phyloP scores from a whole-genome alignment of 495 filamentous ascomycete species.

The Elasticomyces elasticus region DNA sequence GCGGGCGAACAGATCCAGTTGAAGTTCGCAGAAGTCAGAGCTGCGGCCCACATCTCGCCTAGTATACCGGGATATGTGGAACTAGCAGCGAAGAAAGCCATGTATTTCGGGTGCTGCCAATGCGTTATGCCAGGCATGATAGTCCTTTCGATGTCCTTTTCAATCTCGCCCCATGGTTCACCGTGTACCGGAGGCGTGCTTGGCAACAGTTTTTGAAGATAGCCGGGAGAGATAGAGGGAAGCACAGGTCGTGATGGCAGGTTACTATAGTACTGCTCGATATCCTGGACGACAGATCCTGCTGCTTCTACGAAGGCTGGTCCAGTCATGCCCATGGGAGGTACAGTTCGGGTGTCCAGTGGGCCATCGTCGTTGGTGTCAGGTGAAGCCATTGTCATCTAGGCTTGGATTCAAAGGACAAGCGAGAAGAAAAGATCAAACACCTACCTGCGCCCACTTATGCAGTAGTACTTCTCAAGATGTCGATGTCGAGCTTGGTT shows the following conservation, averaged over 20 bases:
- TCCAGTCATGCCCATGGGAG: conserved; percentile 56
- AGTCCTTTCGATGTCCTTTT: conserved; percentile 72
- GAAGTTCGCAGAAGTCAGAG: conserved; percentile 84
- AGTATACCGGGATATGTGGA: conserved; percentile 80
- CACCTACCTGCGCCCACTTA: not conserved
- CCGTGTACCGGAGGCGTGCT: conserved; percentile 58
- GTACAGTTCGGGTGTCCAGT: conserved; percentile 1
- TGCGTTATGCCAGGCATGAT: conserved; percentile 94
- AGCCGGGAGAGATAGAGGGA: conserved; percentile 74
- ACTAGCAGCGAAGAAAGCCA: conserved; percentile 87
- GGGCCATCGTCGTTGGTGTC: not conserved
- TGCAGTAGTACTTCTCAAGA: not conserved
- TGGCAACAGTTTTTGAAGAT: conserved; percentile 72
- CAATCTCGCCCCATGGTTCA: conserved; percentile 72
- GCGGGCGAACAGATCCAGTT: conserved; percentile 96
- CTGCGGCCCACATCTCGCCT: conserved; percentile 83
- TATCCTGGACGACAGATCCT: conserved; percentile 73
- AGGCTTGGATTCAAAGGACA: not conserved
- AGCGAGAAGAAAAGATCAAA: not conserved
- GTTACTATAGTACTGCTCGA: conserved; percentile 73
- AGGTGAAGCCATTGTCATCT: not conserved
- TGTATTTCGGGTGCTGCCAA: conserved; percentile 91
- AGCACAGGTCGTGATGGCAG: conserved; percentile 62
- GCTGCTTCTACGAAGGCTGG: conserved; percentile 74
- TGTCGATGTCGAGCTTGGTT: no score